Base-by-base conservation (phyloP, 2,329 filamentous ascomycete species). In the Aspergillus sp. region DNA sequence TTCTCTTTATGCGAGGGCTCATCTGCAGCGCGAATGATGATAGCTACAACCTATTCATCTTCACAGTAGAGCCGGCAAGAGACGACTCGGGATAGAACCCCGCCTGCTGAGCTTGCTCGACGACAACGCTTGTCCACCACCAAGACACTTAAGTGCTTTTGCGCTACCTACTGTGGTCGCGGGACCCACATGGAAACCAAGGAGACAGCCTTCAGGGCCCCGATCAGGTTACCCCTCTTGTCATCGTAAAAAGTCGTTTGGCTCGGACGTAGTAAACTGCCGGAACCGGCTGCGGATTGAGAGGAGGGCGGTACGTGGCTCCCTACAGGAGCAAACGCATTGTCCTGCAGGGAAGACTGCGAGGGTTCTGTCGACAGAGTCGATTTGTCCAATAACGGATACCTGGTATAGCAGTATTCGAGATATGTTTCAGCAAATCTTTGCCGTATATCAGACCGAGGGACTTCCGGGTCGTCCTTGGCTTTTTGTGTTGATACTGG, bases 131-230 rank as follows among this genome's bases (percentile, higher is more conserved):
- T 0, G 60, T 65, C 62, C 62, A 66, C 62, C 62, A 66, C 61
- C 61, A 66, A 13, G 57, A 57, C 2, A n/a, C n/a, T n/a, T n/a
- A 58, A 53, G 39, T 66, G 53, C 3, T 55, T 48, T 30, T 60
- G 55, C 4, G 58, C 56, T 1, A 51, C 54, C 3, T 53, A 51
- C 1, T 61, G 60, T 8, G 40, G 12, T 0, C 53, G 44, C 7
- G 63, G 58, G 2, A 57, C 55, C 61, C 60, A 66, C 63, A 62
- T 65, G 44, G 64, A 66, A 24, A 66, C 64, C 2, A 66, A 34
- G 2, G 56, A 44, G 0, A 65, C 41, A 0, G 60, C 54, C 32
- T 57, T 57, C 0, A 66, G 33, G 0, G 48, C 51, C 0, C 46
- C 53, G 15, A 65, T 41, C 1, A 50, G 48, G 34, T 64, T 55